Evolutionary conservation across 495 filamentous ascomycete genomes (phyloP), one percentile per base, ranked within the genome.

Genomic region (Stereocaulon alpinum): DNA sequence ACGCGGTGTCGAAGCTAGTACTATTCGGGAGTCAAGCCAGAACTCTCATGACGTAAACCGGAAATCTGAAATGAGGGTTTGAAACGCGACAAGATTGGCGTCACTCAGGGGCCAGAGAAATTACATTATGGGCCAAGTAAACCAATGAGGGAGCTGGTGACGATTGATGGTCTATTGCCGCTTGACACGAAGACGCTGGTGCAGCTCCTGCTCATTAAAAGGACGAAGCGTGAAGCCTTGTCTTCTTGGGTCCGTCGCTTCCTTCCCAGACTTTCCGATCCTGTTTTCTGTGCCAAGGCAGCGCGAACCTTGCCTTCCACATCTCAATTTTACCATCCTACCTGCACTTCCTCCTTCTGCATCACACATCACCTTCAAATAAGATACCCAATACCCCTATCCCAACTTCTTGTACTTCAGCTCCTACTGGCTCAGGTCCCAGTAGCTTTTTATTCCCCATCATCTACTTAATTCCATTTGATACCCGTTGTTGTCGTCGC

Each of bases 401-500:
- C 9, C 15, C 10, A 40, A 17, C 52, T 34, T n/a, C 3, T 55
- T 55, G 37, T 7, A 30, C n/a, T 43, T 7, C 32, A 40, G 37
- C 49, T 47, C 20, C 58, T 53, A 32, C 22, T 60, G 58, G 58
- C 40, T 53, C 40, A 15, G 3, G 12, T 43, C 54, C 58, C 37
- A 43, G 40, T 18, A 59, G 57, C 10, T 7, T 59, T 53, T 34
- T 54, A 37, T 22, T 17, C 24, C n/a, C 22, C 30, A 58, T 18
- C 40, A 54, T 40, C 49, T 60, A 47, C 24, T 44, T 44, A 54
- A 44, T 34, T 52, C 27, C 49, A 43, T 60, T 53, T 60, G 58
- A 60, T 60, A 60, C 58, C 58, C 58, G 49, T 43, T 43, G 56
- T 60, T 45, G 24, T 53, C 18, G 30, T 60, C 40, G 15, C 37